Percentiles rank a stretch among this genome's conserved stretches.
phyloP scores from a whole-genome alignment of 345 rosid species.

The Raphanus sativus region DNA sequence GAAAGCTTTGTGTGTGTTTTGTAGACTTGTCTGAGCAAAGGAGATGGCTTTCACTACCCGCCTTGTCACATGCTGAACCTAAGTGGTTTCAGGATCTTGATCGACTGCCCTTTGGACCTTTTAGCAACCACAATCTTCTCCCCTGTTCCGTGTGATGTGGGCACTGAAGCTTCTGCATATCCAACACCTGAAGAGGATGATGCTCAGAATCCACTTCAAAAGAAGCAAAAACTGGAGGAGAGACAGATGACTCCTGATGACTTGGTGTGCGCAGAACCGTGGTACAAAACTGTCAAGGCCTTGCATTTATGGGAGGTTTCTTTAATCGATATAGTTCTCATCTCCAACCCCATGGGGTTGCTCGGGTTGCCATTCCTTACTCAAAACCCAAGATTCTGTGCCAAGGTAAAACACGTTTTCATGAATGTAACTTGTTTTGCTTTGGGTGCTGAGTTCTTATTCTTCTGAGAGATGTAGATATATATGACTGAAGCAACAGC shows the following conservation, averaged over 20 bases:
- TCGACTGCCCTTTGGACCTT: conserved; percentile 83
- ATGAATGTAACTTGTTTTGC: conserved; percentile 10
- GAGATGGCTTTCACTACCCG: conserved; percentile 65
- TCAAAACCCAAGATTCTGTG: conserved; percentile 56
- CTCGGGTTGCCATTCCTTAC: conserved; percentile 86
- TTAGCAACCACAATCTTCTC: conserved; percentile 63
- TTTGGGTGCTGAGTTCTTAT: conserved; percentile 23
- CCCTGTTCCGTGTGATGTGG: conserved; percentile 49
- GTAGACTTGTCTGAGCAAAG: conserved; percentile 84
- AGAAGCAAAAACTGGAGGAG: conserved; percentile 49
- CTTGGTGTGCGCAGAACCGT: conserved; percentile 66
- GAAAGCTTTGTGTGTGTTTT: conserved; percentile 11
- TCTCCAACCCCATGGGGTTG: conserved; percentile 77
- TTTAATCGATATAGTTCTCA: conserved; percentile 69
- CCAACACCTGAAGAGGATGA: conserved; percentile 24
- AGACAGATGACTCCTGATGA: conserved; percentile 43
- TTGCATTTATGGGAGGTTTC: conserved; percentile 84
- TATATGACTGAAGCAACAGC: conserved; percentile 77
- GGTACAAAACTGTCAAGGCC: conserved; percentile 69
- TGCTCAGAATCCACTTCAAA: conserved; percentile 34
- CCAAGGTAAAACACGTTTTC: conserved; percentile 55
- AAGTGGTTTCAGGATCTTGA: conserved; percentile 64
- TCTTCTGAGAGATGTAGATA: conserved; percentile 43
- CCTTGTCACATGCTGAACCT: conserved; percentile 62
- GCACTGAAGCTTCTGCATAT: conserved; percentile 29